Evolutionary conservation across 345 rosid genomes (phyloP).

Genomic region (Passiflora organensis): DNA sequence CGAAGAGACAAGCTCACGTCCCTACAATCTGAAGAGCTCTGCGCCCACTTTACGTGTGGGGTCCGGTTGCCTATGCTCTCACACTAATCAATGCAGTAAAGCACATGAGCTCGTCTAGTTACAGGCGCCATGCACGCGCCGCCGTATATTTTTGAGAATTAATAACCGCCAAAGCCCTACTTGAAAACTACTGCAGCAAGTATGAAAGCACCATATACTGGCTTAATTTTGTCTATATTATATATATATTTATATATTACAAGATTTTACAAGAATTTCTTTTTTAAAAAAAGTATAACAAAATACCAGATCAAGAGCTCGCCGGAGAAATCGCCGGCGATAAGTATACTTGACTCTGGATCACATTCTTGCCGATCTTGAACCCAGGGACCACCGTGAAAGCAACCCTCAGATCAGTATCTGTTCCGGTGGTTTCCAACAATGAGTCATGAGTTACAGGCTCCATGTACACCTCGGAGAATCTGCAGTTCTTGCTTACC

Average conservation of each 20-base stretch:
- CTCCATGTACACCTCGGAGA: slow-evolving; percentile 94
- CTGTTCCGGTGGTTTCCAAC: slow-evolving; percentile 24
- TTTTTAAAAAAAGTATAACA: background rate
- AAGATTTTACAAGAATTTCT: slow-evolving; percentile 9
- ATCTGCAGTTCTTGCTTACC: slow-evolving; percentile 52
- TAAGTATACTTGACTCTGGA: slow-evolving; percentile 78
- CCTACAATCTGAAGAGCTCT: background rate
- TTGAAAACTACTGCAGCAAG: background rate
- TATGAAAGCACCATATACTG: background rate
- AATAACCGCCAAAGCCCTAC: no score
- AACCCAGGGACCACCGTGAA: slow-evolving; percentile 95
- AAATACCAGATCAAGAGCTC: slow-evolving; percentile 17
- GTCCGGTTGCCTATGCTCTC: background rate
- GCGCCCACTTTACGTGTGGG: background rate
- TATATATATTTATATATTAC: slow-evolving; percentile 6
- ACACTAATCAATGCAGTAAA: background rate
- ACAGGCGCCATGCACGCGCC: background rate
- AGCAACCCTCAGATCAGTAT: slow-evolving; percentile 47
- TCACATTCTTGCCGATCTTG: slow-evolving; percentile 59
- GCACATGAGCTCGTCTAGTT: no score
- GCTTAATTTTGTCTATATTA: slow-evolving; percentile 1
- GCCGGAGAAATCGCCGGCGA: slow-evolving; percentile 40
- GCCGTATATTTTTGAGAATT: background rate
- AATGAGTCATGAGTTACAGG: slow-evolving; percentile 53
- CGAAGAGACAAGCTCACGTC: background rate